Evolutionary conservation across 2,329 filamentous ascomycete species (phyloP), one percentile per base, ranked within the genome.

Genomic region (Colletotrichum sp.): DNA sequence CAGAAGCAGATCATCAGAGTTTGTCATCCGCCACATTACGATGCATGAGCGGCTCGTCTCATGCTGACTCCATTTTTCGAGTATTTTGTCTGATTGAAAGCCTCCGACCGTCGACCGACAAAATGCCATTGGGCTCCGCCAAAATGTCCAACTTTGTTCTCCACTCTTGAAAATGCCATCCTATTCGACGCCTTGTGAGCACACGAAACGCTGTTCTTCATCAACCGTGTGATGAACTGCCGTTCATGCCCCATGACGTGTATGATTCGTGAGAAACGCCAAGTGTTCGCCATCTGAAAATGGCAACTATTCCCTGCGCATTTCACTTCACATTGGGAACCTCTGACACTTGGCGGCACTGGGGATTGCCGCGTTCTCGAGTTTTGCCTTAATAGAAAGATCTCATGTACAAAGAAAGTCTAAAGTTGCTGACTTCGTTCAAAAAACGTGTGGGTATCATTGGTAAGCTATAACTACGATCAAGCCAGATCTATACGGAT

Each of bases 161-260:
- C 43, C 43, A 52, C 43, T 52, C n/a, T 0, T 52, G 43, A 52
- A 0, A 13, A 16, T 30, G 21, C 2, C 13, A 4, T 43, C 38
- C 15, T 38, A 70, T 73, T 26, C 18, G 58, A 24, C n/a, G 34
- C 24, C 28, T n/a, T 32, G 10, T 13, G 21, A 73, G 38, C 21
- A 62, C 26, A 30, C 55, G 36, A 73, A 71, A 74, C 36, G 16
- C 9, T 24, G 12, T 12, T 36, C 30, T n/a, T 48, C 10, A 34
- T 8, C 3, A 30, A 34, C 28, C 4, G 48, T 38, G 32, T 65
- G 61, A 61, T 66, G 34, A 32, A 61, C 36, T 52, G 15, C 28
- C 18, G 48, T 72, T 72, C 62, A 38, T 73, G 70, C 70, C 26
- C 15, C 24, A 56, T n/a, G 16, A 18, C 26, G n/a, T 28, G 26